Percentiles rank a stretch among this genome's conserved stretches.
Conservation (phyloP, 805 yeast species). For the Saccharomyces kudriavzevii region DNA sequence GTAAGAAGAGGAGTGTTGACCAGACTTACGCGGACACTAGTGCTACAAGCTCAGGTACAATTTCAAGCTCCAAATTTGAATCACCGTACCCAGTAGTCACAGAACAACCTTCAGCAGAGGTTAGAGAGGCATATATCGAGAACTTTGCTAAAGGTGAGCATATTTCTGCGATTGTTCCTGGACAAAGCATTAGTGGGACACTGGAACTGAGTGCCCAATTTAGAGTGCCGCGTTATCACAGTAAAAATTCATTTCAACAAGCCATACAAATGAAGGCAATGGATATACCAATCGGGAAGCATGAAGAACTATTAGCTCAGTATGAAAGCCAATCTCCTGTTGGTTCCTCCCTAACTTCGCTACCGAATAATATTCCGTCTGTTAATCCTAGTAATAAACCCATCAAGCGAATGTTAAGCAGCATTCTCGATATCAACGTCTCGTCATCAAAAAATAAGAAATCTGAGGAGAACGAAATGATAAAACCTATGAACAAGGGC, state of each 20-base stretch:
- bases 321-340: not conserved
- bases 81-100: slow-evolving; percentile 19
- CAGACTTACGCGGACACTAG: not conserved
- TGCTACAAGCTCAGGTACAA: not conserved
- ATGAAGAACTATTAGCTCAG: slow-evolving; percentile 1
- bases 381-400: slow-evolving; percentile 8
- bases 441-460: slow-evolving; percentile 4
- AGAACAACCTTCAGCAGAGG: slow-evolving; percentile 24
- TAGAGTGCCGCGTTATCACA: slow-evolving; percentile 29
- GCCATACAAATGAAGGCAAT: slow-evolving; percentile 23
- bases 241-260: slow-evolving; percentile 25
- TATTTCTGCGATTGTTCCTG: slow-evolving; percentile 20
- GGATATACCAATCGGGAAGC: slow-evolving; percentile 23
- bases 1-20: not conserved
- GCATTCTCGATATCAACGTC: slow-evolving; percentile 12
- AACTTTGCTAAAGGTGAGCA: slow-evolving; percentile 22
- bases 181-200: slow-evolving; percentile 28
- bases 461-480: slow-evolving; percentile 8
- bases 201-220: slow-evolving; percentile 27
- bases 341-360: slow-evolving; percentile 1
- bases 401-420: slow-evolving; percentile 19
- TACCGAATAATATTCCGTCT: not conserved
- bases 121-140: slow-evolving; percentile 18
- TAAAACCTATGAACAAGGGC: not conserved
- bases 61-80: slow-evolving; percentile 7